Conservation (phyloP, 2,329 filamentous ascomycete genomes). For the Aspergillus caelatus region DNA sequence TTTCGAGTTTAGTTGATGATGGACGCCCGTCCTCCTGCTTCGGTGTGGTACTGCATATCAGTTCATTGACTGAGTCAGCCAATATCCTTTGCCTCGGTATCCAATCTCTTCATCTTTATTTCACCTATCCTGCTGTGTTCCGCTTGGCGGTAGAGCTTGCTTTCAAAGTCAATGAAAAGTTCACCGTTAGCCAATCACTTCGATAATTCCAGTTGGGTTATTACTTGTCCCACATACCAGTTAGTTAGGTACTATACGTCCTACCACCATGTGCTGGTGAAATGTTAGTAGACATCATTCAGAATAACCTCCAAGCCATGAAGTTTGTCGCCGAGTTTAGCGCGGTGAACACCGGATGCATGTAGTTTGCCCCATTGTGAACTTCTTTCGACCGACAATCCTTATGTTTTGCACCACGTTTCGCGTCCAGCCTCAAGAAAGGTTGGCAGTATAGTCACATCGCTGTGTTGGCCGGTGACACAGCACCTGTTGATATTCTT, state of each 20-base stretch:
- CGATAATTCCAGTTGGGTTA: neutral
- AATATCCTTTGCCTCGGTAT: constrained; percentile 1
- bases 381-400: constrained; percentile 7
- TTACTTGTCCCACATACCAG: neutral
- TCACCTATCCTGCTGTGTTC: neutral
- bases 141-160: too few species aligned
- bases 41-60: constrained; percentile 1
- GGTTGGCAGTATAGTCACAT: neutral
- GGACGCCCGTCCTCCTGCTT: neutral
- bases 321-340: neutral
- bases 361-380: constrained; percentile 5
- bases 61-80: neutral
- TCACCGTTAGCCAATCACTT: neutral
- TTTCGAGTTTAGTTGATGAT: neutral
- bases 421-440: neutral
- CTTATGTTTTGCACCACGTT: constrained; percentile 5
- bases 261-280: neutral
- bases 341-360: neutral
- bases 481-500: neutral
- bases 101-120: neutral
- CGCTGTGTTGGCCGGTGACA: neutral
- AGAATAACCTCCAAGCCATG: neutral
- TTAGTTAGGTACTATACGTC: neutral
- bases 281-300: neutral
- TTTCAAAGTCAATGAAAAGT: too few species aligned